A percentile compares a stretch with the other conserved stretches of the same genome.
phyloP scores from a whole-genome alignment of 768 basidiomycete species.

The Lactarius tabidus region DNA sequence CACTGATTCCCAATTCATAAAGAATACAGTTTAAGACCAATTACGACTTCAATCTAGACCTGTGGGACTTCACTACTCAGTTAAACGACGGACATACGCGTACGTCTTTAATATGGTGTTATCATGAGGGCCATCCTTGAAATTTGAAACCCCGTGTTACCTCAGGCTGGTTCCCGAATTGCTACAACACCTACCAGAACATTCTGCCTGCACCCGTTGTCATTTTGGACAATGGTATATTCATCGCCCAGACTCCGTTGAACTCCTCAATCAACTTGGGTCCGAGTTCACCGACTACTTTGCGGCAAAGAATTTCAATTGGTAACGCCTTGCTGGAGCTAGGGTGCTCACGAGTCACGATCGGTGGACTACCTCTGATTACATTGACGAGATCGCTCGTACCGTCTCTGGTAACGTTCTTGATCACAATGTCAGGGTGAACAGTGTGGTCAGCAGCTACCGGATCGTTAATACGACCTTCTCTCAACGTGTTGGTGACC shows the following conservation, averaged over 20 bases:
- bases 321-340: slow-evolving; percentile 58
- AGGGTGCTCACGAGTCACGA: slow-evolving; percentile 48
- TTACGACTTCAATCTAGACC: slow-evolving; percentile 57
- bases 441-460: slow-evolving; percentile 59
- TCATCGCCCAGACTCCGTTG: slow-evolving; percentile 54
- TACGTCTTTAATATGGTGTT: slow-evolving; percentile 29
- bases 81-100: slow-evolving; percentile 67
- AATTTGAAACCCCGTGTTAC: not conserved
- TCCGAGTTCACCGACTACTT: slow-evolving; percentile 44
- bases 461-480: slow-evolving; percentile 39
- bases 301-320: slow-evolving; percentile 46
- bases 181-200: slow-evolving; percentile 45
- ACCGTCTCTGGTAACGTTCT: slow-evolving; percentile 62
- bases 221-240: slow-evolving; percentile 35
- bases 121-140: not conserved
- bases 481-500: slow-evolving; percentile 54
- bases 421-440: slow-evolving; percentile 59
- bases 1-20: not conserved
- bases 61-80: slow-evolving; percentile 51
- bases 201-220: slow-evolving; percentile 50
- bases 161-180: slow-evolving; percentile 53
- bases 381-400: slow-evolving; percentile 52
- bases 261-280: slow-evolving; percentile 46
- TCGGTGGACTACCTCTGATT: slow-evolving; percentile 52
- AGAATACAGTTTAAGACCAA: slow-evolving; percentile 45